These are phyloP conservation scores for Pseudocercospora fijiensis DNA, from an alignment of 2,329 filamentous ascomycete species.

Conservation along the genomic window DNA sequence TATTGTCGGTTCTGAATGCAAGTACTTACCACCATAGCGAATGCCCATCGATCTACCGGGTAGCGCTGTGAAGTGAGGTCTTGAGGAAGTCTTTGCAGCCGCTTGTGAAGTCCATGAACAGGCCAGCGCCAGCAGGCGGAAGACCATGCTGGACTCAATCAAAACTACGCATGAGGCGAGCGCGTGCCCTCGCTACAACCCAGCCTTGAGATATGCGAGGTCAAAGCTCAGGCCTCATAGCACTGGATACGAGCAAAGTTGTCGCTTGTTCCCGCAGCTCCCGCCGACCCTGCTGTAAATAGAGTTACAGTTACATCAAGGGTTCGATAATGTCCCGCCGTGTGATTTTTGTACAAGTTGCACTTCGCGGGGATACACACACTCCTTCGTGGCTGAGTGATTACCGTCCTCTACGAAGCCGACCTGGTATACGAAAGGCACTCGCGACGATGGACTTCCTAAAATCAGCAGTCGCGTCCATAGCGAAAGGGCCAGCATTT, in stretches of 20 bases:
- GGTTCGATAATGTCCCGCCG: neutral
- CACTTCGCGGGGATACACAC: neutral
- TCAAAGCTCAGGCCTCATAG: neutral
- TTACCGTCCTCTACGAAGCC: neutral
- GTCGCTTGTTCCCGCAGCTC: neutral
- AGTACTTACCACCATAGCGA: slow-evolving; percentile 39
- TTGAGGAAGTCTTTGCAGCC: neutral
- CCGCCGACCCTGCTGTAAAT: neutral
- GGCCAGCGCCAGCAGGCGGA: neutral
- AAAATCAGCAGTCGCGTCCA: slow-evolving; percentile 95
- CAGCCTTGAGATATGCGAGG: neutral
- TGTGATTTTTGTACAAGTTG: neutral
- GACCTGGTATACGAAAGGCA: neutral
- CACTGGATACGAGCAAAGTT: neutral
- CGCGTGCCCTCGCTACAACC: neutral
- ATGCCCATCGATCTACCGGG: slow-evolving; percentile 42
- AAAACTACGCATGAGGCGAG: neutral
- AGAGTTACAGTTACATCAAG: neutral
- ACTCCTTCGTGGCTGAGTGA: neutral
- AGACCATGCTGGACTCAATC: neutral
- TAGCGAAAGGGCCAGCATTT: slow-evolving; percentile 90
- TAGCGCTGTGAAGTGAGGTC: slow-evolving; percentile 28
- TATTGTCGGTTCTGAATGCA: neutral
- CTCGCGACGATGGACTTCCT: slow-evolving; percentile 83
- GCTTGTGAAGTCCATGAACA: neutral